Evolutionary conservation across 306 rosid genomes (phyloP), one percentile per base, ranked within the genome.

Genomic region (Citrullus mucosospermus): DNA sequence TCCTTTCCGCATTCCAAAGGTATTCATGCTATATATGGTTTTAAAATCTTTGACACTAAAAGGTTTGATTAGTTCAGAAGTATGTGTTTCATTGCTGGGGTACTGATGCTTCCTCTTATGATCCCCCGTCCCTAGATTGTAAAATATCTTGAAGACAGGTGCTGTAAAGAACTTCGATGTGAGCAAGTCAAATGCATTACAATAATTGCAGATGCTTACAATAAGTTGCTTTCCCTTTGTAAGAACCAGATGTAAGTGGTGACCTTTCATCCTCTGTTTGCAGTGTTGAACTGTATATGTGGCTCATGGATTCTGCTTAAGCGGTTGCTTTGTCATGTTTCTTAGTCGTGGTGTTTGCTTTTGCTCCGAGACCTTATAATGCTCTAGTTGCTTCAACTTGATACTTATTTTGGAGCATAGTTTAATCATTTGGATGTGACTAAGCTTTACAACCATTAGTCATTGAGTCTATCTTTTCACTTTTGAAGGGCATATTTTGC

Each of bases 231-330:
- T 83, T 85, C 80, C 75, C 76, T 87, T 15, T 96, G 99, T 87
- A 96, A 91, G 88, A 88, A 84, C 82, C 99, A 96, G 86, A 87
- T 96, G 99, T 92, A 96, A 91, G 99, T 86, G 84, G 71, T n/a
- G 15, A 14, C 57, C 11, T 84, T 67, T 41, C 22, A 53, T 38
- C 50, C 68, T 39, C n/a, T 71, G 20, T 18, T 6, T n/a, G 20
- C 32, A 28, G 53, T 4, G 15, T 20, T 53, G 55, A 16, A 25
- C 22, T 65, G 80, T 20, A 15, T 48, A 53, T 17, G 16, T 20
- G 20, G 41, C 79, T 12, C 55, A 10, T 44, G 68, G 1, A 15
- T 54, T 38, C 60, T 34, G 73, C 54, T 17, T 38, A 25, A 4
- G 28, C 38, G 18, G 59, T 18, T 78, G 22, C 22, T 75, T 22